phyloP scores from a whole-genome alignment of 768 basidiomycete genomes.

The Mycena venus region DNA sequence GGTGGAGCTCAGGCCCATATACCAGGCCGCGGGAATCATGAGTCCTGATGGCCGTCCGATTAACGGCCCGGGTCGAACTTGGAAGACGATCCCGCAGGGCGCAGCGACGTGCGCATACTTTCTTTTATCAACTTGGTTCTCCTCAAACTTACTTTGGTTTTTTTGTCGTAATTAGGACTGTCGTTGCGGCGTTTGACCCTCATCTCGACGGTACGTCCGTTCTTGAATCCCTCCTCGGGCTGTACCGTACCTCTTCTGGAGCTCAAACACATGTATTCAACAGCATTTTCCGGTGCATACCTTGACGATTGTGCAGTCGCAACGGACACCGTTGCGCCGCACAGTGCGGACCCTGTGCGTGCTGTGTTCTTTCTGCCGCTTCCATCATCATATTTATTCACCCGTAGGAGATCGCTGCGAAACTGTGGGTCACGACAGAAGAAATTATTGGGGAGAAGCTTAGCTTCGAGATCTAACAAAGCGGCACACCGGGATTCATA shows the following conservation, averaged over 20 bases:
- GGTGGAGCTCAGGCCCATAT: background rate
- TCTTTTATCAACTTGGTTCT: too few relatives aligned
- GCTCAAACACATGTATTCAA: background rate
- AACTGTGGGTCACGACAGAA: too few relatives aligned
- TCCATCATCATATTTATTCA: too few relatives aligned
- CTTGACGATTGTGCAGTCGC: background rate
- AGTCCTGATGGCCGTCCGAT: background rate
- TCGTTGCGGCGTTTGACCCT: background rate
- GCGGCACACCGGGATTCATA: too few relatives aligned
- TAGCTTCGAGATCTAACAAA: too few relatives aligned
- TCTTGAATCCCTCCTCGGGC: background rate
- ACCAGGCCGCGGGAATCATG: background rate
- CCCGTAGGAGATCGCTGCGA: too few relatives aligned
- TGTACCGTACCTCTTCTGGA: too few relatives aligned
- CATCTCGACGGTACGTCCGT: background rate
- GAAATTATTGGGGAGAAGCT: too few relatives aligned
- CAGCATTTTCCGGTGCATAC: background rate
- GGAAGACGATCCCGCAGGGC: background rate
- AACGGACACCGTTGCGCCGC: background rate
- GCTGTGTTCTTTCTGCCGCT: too few relatives aligned
- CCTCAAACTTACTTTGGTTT: background rate
- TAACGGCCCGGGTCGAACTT: background rate
- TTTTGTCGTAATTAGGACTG: background rate
- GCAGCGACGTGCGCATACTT: background rate
- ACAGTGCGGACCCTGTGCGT: too few relatives aligned